Base-by-base conservation (phyloP, 768 basidiomycete genomes). In the Heimioporus sp. region DNA sequence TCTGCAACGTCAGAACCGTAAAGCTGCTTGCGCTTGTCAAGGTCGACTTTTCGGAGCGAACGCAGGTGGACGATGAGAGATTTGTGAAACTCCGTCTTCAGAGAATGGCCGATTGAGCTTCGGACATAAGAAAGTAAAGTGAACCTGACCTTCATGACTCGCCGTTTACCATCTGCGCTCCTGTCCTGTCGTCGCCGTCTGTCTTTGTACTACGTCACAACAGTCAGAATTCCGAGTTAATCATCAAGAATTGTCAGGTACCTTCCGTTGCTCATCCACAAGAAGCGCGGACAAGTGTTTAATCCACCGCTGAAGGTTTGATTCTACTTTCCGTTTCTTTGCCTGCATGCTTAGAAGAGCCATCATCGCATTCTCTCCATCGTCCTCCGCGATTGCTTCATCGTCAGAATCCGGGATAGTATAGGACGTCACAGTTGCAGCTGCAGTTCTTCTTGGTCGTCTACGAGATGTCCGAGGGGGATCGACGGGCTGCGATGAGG, bases 221-320 rank as follows among this genome's bases (percentile, higher is more conserved):
- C 2, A 10, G 38, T 53, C 51, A 60, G 58, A 40, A 36, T 32
- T 16, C 39, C 7, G 46, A 32, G 46, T 17, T 32, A 54, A 49
- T 37, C 34, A 43, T 53, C 35, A 5, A 42, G 10, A 20, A 34
- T 47, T 9, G 24, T 17, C 35, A 10, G 7, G n/a, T 49, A 87
- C 88, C 80, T 88, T 90, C 56, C 79, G 78, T 55, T 85, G 82
- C 61, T 91, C 88, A 31, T 79, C 76, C 63, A 82, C 85, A 19
- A 81, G 69, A 39, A 91, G 66, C 16, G 76, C 71, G 7, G 76
- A 71, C 34, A 91, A 66, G 57, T 87, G 80, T 60, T 80, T 80
- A 61, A 90, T 80, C 88, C 88, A 91, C 40, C 75, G 68, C 58
- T 87, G 84, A 48, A 80, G 60, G 51, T 77, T 72, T 10, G 75